phyloP scores from a whole-genome alignment of 2,329 filamentous ascomycete species.

The Phyllosticta citriasiana region DNA sequence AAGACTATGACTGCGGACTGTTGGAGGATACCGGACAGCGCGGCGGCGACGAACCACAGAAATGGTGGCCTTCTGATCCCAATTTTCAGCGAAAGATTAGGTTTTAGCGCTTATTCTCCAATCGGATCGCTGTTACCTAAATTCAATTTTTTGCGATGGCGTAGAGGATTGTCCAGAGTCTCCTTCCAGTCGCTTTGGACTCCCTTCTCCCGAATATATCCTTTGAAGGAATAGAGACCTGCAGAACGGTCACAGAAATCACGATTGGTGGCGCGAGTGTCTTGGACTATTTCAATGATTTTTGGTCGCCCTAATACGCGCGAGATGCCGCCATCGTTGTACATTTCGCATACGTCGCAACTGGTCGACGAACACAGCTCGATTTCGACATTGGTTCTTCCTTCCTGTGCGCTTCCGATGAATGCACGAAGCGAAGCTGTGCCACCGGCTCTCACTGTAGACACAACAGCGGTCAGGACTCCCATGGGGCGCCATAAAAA shows the following conservation, averaged over 20 bases:
- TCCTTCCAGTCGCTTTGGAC: neutral
- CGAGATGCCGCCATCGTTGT: conserved; percentile 6
- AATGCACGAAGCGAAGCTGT: conserved; percentile 25
- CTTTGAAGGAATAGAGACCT: neutral
- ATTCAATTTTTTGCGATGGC: neutral
- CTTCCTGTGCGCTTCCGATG: conserved; percentile 32
- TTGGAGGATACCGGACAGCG: conserved; percentile 10
- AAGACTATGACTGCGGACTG: conserved; percentile 9
- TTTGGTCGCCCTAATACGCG: conserved; percentile 12
- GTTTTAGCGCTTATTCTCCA: conserved; percentile 13
- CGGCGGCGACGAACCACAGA: conserved; percentile 11
- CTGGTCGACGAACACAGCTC: conserved; percentile 34
- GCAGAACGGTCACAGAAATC: conserved; percentile 16
- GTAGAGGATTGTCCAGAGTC: neutral
- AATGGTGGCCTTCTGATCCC: conserved; percentile 11
- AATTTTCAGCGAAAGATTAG: conserved; percentile 17
- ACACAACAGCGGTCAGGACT: conserved; percentile 30
- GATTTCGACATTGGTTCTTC: conserved; percentile 22
- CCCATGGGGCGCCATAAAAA: conserved; percentile 30
- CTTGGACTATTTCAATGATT: conserved; percentile 17
- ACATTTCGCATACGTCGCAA: conserved; percentile 16
- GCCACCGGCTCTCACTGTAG: conserved; percentile 22
- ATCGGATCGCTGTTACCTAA: conserved; percentile 17
- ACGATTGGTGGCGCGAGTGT: neutral
- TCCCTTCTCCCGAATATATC: neutral